Percentiles rank a stretch among this genome's conserved stretches.
These are phyloP conservation scores for Pseudovirgaria hyperparasitica DNA, from an alignment of 2,329 filamentous ascomycete genomes.

Conservation along the genomic window DNA sequence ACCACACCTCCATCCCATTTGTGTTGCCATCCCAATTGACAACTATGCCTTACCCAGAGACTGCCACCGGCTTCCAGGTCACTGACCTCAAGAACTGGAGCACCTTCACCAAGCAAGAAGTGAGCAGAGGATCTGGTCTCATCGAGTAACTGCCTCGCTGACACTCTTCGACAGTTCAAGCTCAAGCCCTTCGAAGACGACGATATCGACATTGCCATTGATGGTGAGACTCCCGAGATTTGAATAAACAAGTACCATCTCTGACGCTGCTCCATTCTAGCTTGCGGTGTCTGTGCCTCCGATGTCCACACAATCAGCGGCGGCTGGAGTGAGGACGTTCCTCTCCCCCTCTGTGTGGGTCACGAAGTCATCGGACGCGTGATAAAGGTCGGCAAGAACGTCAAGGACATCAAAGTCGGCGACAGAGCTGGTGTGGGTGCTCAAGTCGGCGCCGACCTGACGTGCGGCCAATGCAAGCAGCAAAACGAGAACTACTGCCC, in stretches of 20 bases:
- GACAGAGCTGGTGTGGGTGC: slow-evolving; percentile 38
- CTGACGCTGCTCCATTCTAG: too few relatives aligned
- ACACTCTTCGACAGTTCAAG: slow-evolving; percentile 49
- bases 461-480: slow-evolving; percentile 37
- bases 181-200: slow-evolving; percentile 78
- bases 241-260: slow-evolving; percentile 69
- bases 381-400: slow-evolving; percentile 36
- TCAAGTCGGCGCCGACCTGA: slow-evolving; percentile 36
- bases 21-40: slow-evolving; percentile 3
- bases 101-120: slow-evolving; percentile 44
- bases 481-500: slow-evolving; percentile 42
- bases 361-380: slow-evolving; percentile 45
- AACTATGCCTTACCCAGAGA: slow-evolving; percentile 39
- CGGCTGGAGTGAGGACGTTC: slow-evolving; percentile 52
- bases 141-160: too few relatives aligned
- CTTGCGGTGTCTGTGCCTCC: slow-evolving; percentile 34
- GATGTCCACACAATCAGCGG: slow-evolving; percentile 37
- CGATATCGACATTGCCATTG: slow-evolving; percentile 80
- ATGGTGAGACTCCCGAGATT: too few relatives aligned
- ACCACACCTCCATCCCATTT: slow-evolving; percentile 2
- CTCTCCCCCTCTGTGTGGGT: slow-evolving; percentile 51
- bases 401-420: slow-evolving; percentile 34
- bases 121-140: slow-evolving; percentile 24
- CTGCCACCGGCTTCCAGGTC: slow-evolving; percentile 36
- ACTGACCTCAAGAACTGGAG: slow-evolving; percentile 48